These are phyloP conservation scores for Salix viminalis DNA, from an alignment of 345 rosid genomes.

Conservation along the genomic window DNA sequence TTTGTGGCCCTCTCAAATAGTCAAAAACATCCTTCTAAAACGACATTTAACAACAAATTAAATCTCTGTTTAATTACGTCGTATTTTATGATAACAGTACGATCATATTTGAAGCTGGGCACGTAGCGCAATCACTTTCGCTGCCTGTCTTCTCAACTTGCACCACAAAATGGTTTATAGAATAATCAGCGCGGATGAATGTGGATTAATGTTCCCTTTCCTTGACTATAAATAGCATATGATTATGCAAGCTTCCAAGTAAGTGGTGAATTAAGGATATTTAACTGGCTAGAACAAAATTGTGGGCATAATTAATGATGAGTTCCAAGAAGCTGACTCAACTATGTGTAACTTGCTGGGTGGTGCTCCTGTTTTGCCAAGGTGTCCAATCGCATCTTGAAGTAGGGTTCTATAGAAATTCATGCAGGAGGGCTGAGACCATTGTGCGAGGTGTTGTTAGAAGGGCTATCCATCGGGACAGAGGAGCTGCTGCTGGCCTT, in stretches of 20 bases:
- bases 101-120: no score
- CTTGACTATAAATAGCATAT: background rate
- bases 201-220: background rate
- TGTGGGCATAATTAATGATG: background rate
- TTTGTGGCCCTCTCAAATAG: no score
- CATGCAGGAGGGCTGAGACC: slow-evolving; percentile 39
- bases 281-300: background rate
- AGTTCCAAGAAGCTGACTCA: slow-evolving; percentile 6
- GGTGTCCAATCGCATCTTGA: slow-evolving; percentile 36
- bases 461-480: slow-evolving; percentile 25
- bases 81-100: no score
- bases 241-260: background rate
- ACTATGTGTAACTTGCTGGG: background rate
- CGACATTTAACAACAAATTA: no score
- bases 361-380: slow-evolving; percentile 5
- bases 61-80: no score
- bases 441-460: slow-evolving; percentile 39
- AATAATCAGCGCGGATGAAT: background rate
- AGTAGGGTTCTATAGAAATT: slow-evolving; percentile 37
- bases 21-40: no score
- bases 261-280: background rate
- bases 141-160: background rate
- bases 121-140: no score
- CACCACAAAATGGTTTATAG: background rate
- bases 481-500: slow-evolving; percentile 46